Evolutionary conservation across 768 basidiomycete genomes (phyloP).

Genomic region (Fomitopsis pulvina): DNA sequence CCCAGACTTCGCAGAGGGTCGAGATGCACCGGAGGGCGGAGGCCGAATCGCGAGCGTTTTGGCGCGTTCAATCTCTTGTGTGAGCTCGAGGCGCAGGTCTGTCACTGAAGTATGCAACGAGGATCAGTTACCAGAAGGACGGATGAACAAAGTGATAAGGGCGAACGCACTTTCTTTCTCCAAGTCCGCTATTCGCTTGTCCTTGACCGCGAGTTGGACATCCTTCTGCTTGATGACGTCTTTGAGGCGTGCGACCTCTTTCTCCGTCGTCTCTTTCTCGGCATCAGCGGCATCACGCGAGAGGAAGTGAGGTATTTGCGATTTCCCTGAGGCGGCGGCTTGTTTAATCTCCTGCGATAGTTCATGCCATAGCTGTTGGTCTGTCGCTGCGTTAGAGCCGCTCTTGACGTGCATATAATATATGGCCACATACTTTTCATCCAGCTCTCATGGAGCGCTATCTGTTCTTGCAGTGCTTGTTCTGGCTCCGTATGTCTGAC

Average conservation of each 20-base stretch:
- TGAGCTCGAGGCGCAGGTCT: conserved; percentile 47
- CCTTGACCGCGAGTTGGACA: conserved; percentile 33
- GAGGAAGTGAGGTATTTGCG: conserved; percentile 54
- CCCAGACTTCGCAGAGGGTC: conserved; percentile 23
- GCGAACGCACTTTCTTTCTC: conserved; percentile 33
- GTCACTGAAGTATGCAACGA: too few relatives aligned
- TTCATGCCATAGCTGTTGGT: conserved; percentile 20
- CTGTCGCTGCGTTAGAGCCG: conserved; percentile 41
- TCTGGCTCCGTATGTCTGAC: conserved; percentile 65
- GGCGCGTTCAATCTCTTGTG: conserved; percentile 53
- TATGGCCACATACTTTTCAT: conserved; percentile 38
- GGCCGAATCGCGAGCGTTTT: conserved; percentile 34
- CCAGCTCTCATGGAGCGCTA: conserved; percentile 43
- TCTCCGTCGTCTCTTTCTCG: conserved; percentile 48
- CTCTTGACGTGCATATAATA: conserved; percentile 26
- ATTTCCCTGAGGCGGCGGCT: conserved; percentile 41
- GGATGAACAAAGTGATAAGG: not conserved
- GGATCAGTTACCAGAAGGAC: too few relatives aligned
- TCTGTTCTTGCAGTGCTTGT: conserved; percentile 39
- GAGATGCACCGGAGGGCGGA: conserved; percentile 31
- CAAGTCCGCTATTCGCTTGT: conserved; percentile 39
- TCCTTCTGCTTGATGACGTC: conserved; percentile 38
- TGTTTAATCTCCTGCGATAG: conserved; percentile 42
- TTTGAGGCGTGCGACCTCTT: conserved; percentile 40
- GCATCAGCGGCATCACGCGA: conserved; percentile 70